phyloP scores from a whole-genome alignment of 2,329 filamentous ascomycete species.

The Aspergillus neotritici region DNA sequence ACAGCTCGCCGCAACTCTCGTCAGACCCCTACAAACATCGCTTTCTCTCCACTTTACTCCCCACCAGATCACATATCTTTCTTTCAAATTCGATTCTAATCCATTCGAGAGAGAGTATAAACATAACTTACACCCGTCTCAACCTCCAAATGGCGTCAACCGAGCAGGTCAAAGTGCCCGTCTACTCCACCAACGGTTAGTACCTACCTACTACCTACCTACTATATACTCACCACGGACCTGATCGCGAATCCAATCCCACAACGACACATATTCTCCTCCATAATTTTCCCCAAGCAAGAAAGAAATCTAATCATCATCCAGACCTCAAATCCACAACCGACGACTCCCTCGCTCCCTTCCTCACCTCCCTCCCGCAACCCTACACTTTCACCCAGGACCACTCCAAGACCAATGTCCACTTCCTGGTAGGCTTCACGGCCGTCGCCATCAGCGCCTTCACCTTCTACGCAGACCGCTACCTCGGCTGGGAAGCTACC shows the following conservation, averaged over 20 bases:
- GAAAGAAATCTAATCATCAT: conserved; percentile 5
- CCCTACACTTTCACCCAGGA: conserved; percentile 65
- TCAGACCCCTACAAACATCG: conserved; percentile 1
- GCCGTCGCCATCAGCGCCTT: conserved; percentile 74
- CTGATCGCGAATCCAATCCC: conserved; percentile 1
- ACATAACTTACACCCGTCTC: not conserved
- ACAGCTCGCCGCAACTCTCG: conserved; percentile 32
- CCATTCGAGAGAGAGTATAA: not conserved
- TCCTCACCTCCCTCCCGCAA: conserved; percentile 74
- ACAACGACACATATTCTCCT: not conserved
- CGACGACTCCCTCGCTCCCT: conserved; percentile 90
- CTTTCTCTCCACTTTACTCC: not conserved
- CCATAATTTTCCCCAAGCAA: conserved; percentile 1
- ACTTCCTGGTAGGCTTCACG: conserved; percentile 74
- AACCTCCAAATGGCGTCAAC: conserved; percentile 22
- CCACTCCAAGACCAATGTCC: conserved; percentile 73
- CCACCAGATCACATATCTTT: not conserved
- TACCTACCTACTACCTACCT: conserved; percentile 11
- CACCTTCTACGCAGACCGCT: conserved; percentile 89
- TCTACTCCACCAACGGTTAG: conserved; percentile 43
- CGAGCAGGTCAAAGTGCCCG: conserved; percentile 36
- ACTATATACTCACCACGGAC: not conserved
- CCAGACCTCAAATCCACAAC: conserved; percentile 93
- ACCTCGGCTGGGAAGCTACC: conserved; percentile 79
- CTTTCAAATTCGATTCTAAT: not conserved